Evolutionary conservation across 1,284 basidiomycete genomes (phyloP), one percentile per base, ranked within the genome.

Genomic region (Ganoderma lucidum): DNA sequence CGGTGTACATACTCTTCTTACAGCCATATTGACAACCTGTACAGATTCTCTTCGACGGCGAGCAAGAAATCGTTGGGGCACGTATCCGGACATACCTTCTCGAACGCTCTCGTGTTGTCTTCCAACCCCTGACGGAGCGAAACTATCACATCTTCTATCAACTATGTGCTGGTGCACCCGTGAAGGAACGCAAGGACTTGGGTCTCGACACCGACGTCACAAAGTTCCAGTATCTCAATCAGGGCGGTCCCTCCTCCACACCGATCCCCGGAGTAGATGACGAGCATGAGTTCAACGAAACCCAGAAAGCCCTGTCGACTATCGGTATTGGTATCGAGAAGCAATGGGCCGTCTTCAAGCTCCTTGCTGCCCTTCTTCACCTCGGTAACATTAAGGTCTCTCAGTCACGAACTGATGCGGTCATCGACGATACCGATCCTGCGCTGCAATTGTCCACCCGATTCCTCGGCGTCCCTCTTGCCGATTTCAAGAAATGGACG

Each of bases 121-220:
- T 98, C 81, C 98, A 99, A 82, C 97, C 98, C 19, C 88, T 95
- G 74, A 96, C 94, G 28, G 98, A 99, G 82, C 92, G 98, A 68
- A 99, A 99, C 82, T 99, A 99, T 81, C 98, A 99, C 82, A 98
- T 99, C 78, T 99, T 99, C 85, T 99, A 99, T 82, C 98, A 99
- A 81, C 86, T 99, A n/a, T 96, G 97, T 76, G 95, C 97, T 2
- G 98, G 98, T 65, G 96, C 96, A 4, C 97, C 97, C 2, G 85
- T 94, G 32, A 97, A 98, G 79, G 97, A 99, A 79, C 91, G 96
- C 60, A 98, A 98, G 81, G 96, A 98, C 76, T 89, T 99, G 53
- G 96, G 95, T 6, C 86, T 99, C 56, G 94, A 96, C 72, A 85
- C 87, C 8, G 95, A 97, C 78, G 86, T 94, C 67, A 91, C 90